Evolutionary conservation across 208 protist genomes (phyloP), one percentile per base, ranked within the genome.

Genomic region (Trypanosoma avium): DNA sequence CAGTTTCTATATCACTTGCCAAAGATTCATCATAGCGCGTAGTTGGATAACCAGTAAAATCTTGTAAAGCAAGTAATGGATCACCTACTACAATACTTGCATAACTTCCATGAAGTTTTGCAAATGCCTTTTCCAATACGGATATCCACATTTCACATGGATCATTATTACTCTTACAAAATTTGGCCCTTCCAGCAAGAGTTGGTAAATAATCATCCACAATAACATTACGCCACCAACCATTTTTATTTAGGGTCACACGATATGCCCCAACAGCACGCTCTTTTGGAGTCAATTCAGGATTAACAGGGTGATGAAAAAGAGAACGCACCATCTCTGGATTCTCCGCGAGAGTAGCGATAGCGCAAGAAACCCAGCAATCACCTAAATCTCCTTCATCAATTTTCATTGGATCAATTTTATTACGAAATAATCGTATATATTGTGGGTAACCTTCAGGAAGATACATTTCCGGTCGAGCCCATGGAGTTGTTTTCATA

Each of bases 41-140:
- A 24, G 75, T 73, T 42, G 78, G 75, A 58, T 58, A 85, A 3
- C 84, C 81, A 24, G 78, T 81, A 21, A 90, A 65, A 53, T 86
- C 79, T 30, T 70, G 70, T 53, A 94, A 46, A 13, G 88, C 84
- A 24, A 68, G 48, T 24, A 86, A 64, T 10, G 79, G 81, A 50
- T 94, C 81, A 22, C 82, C 79, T 32, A 71, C 38, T 48, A 73
- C 67, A 63, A 89, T 90, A 53, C 78, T 75, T 24, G 82, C 79
- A 73, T 96, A 96, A n/a, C 73, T 79, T 59, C 89, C 88, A 61
- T 87, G 70, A 17, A 81, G 38, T 72, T 97, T 97, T 17, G 89
- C 89, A 66, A 93, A 95, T 10, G 88, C 91, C 77, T 96, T 96
- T 67, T 96, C 79, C 45, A 94, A 49, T 17, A 97, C 59, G 19